phyloP scores from a whole-genome alignment of 495 filamentous ascomycete genomes.

The Aspergillus campestris region DNA sequence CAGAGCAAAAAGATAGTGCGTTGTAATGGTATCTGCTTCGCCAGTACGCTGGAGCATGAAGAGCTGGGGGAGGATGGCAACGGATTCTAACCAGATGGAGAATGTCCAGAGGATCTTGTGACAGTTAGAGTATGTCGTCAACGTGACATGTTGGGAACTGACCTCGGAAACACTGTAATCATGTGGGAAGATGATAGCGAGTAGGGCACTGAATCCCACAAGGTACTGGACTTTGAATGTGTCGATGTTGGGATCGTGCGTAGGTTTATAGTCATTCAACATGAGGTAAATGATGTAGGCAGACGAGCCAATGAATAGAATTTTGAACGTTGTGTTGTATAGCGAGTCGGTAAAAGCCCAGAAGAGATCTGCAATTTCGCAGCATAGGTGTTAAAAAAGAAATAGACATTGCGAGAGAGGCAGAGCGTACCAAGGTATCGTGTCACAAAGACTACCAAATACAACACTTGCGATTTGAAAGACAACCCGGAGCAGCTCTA shows the following conservation, averaged over 20 bases:
- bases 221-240: slow-evolving; percentile 95
- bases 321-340: slow-evolving; percentile 92
- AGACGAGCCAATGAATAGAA: slow-evolving; percentile 85
- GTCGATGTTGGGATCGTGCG: slow-evolving; percentile 89
- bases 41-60: slow-evolving; percentile 97
- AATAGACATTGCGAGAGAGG: too few species aligned
- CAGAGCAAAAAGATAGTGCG: slow-evolving; percentile 95
- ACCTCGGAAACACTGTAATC: slow-evolving; percentile 62
- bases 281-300: slow-evolving; percentile 94
- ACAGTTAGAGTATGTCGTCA: slow-evolving; percentile 3
- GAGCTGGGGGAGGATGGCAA: slow-evolving; percentile 92
- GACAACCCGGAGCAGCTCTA: slow-evolving; percentile 96
- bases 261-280: slow-evolving; percentile 91
- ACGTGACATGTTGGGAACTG: slow-evolving; percentile 1
- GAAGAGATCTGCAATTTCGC: slow-evolving; percentile 59
- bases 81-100: slow-evolving; percentile 93
- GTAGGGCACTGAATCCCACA: slow-evolving; percentile 63
- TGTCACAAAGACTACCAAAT: slow-evolving; percentile 86
- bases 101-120: slow-evolving; percentile 87
- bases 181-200: slow-evolving; percentile 80
- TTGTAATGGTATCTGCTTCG: slow-evolving; percentile 96
- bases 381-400: neutral
- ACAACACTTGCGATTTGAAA: slow-evolving; percentile 94
- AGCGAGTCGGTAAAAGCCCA: slow-evolving; percentile 70
- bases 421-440: slow-evolving; percentile 68